These are phyloP conservation scores for Jatropha curcas DNA, from an alignment of 345 rosid species.

Conservation along the genomic window DNA sequence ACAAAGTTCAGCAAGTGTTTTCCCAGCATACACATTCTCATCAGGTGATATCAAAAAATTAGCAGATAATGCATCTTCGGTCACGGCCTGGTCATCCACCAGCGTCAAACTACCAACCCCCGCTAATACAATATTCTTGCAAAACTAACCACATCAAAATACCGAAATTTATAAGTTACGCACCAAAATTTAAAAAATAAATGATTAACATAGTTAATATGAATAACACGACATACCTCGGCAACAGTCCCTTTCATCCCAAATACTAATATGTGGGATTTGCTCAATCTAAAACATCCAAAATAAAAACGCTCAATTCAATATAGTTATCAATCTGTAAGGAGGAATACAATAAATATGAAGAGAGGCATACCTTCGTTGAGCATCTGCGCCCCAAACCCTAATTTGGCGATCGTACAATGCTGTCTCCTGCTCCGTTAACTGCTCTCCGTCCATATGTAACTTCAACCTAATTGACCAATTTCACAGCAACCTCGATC, in stretches of 20 bases:
- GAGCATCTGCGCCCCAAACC: slow-evolving; percentile 99
- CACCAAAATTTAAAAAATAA: too few species aligned
- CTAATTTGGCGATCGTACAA: slow-evolving; percentile 92
- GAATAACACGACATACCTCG: slow-evolving; percentile 50
- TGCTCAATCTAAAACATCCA: slow-evolving; percentile 59
- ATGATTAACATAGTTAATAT: neutral
- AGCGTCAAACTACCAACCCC: slow-evolving; percentile 90
- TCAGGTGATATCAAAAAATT: slow-evolving; percentile 77
- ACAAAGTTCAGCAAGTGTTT: slow-evolving; percentile 82
- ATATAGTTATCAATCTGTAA: neutral
- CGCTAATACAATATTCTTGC: slow-evolving; percentile 93
- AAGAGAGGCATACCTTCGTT: slow-evolving; percentile 61
- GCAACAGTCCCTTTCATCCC: slow-evolving; percentile 85
- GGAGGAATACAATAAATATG: neutral
- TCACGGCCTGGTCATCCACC: slow-evolving; percentile 69
- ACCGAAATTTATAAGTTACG: neutral
- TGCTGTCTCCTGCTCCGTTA: slow-evolving; percentile 97
- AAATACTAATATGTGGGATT: slow-evolving; percentile 73
- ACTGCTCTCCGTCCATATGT: slow-evolving; percentile 79
- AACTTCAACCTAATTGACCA: slow-evolving; percentile 23
- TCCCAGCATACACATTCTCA: slow-evolving; percentile 50
- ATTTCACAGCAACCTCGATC: neutral
- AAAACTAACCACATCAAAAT: slow-evolving; percentile 54
- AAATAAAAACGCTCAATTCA: neutral
- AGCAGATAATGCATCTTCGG: slow-evolving; percentile 61